These are phyloP conservation scores for Diplodia sapinea DNA, from an alignment of 2,329 filamentous ascomycete species.

Conservation along the genomic window DNA sequence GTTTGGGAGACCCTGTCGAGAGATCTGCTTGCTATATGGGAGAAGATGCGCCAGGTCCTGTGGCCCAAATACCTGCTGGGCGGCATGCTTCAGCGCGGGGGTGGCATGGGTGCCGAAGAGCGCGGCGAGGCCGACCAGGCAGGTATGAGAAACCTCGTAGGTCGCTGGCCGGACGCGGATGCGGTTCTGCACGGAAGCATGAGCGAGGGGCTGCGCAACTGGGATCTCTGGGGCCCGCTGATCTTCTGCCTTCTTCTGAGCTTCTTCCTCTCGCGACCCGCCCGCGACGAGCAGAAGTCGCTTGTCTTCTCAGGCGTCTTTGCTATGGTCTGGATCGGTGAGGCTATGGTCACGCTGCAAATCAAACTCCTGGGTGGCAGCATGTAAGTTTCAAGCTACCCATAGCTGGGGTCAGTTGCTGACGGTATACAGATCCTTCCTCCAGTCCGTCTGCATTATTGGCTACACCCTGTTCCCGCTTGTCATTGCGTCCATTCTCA, in stretches of 20 bases:
- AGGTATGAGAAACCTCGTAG: constrained; percentile 61
- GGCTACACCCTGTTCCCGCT: constrained; percentile 97
- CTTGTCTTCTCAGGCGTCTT: constrained; percentile 96
- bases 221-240: constrained; percentile 96
- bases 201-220: constrained; percentile 90
- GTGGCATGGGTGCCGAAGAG: constrained; percentile 64
- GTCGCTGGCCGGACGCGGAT: constrained; percentile 72
- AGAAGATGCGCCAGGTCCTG: constrained; percentile 96
- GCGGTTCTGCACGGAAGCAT: constrained; percentile 71
- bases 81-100: constrained; percentile 64
- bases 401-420: constrained; percentile 3
- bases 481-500: constrained; percentile 89
- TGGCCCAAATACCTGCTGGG: constrained; percentile 92
- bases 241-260: constrained; percentile 92
- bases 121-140: constrained; percentile 56
- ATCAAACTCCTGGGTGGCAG: constrained; percentile 96
- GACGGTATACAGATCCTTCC: constrained; percentile 76
- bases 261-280: constrained; percentile 83
- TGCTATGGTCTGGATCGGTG: constrained; percentile 94
- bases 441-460: constrained; percentile 96
- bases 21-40: constrained; percentile 91
- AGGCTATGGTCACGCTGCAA: constrained; percentile 95
- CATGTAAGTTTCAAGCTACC: constrained; percentile 73
- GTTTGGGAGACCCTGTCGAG: constrained; percentile 97
- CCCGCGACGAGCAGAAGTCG: constrained; percentile 79